These are phyloP conservation scores for Suillus placidus DNA, from an alignment of 768 basidiomycete species.

Conservation along the genomic window DNA sequence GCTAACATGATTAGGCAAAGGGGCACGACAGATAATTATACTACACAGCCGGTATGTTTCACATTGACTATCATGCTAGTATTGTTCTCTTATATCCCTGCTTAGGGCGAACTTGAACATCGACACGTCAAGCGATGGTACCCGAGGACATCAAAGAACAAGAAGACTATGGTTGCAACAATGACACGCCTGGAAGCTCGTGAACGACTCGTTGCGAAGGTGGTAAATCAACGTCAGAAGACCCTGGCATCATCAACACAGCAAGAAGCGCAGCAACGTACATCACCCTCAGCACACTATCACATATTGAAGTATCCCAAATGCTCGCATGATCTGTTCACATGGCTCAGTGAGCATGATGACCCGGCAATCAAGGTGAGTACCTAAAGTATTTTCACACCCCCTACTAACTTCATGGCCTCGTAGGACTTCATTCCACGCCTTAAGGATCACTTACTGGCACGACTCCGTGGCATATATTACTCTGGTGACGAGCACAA, in stretches of 20 bases:
- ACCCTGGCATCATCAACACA: not conserved
- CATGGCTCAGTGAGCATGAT: not conserved
- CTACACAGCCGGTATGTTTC: constrained; percentile 33
- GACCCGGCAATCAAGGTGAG: constrained; percentile 16
- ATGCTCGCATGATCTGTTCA: not conserved
- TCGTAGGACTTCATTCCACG: constrained; percentile 33
- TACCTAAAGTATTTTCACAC: not conserved
- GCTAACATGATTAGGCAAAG: constrained; percentile 13
- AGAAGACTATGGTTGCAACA: constrained; percentile 20
- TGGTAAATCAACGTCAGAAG: constrained; percentile 20
- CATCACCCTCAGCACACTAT: not conserved
- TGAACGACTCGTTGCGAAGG: constrained; percentile 19
- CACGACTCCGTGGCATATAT: not conserved
- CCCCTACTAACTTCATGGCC: not conserved
- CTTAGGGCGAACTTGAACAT: constrained; percentile 44
- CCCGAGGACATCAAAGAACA: constrained; percentile 36
- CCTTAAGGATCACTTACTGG: constrained; percentile 17
- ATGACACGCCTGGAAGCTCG: constrained; percentile 29
- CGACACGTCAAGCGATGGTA: constrained; percentile 40
- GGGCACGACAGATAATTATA: constrained; percentile 40
- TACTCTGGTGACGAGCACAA: constrained; percentile 19
- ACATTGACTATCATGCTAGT: not conserved
- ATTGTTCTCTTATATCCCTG: not conserved
- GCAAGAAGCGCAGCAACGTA: not conserved
- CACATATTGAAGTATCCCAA: not conserved